Base-by-base conservation (phyloP, 1,284 basidiomycete genomes). In the Rhodotorula sp. region DNA sequence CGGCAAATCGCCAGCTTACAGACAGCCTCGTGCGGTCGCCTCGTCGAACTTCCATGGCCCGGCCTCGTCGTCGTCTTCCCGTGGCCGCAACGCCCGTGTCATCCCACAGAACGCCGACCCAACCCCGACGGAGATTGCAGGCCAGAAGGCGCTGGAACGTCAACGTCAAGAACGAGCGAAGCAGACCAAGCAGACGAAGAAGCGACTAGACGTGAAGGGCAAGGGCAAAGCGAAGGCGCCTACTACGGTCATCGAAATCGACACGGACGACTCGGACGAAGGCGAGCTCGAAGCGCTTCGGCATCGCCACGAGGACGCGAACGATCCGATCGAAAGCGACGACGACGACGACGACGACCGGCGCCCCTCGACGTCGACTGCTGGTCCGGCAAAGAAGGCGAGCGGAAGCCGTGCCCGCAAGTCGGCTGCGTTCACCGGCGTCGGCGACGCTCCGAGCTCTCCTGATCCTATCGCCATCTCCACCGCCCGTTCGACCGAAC, bases 371-470 rank as follows among this genome's bases (percentile, higher is more conserved):
- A n/a, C n/a, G 10, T 26, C 54, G n/a, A 18, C 29, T 49, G 20
- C 48, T 26, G 54, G 39, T 43, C 39, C 54, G 29, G 16, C 54
- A n/a, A 56, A n/a, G n/a, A 26, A n/a, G 48, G 20, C 26, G n/a
- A 56, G 26, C 29, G n/a, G 26, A 26, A 16, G 26, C 12, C 10
- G n/a, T 5, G n/a, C 23, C 54, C 54, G 54, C 54, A 26, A 29
- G 14, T 10, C 26, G 26, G 16, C 54, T 16, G n/a, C n/a, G 29
- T 26, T n/a, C 20, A 5, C 16, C 54, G n/a, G 48, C 52, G 21
- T 39, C 31, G 56, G 59, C 48, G 34, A 29, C 18, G 14, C 63
- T 31, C 47, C 65, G 31, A 59, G 62, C 34, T 64, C 62, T 51
- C 62, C 62, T n/a, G 62, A 64, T 39, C 51, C 51, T 14, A 21